phyloP scores from a whole-genome alignment of 768 basidiomycete genomes.

The Mycena belliarum region DNA sequence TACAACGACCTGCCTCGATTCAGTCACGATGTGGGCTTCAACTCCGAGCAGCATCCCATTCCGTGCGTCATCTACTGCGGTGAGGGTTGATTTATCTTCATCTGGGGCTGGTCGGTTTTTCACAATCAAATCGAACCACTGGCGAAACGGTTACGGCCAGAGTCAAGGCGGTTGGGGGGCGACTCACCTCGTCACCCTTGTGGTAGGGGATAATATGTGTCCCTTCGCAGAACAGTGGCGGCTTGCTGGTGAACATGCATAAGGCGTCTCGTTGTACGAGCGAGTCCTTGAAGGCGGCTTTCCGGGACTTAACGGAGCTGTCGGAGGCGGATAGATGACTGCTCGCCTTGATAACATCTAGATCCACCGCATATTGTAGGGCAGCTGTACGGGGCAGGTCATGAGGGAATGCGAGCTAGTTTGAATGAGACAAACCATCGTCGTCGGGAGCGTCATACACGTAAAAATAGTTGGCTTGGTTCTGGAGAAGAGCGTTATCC shows the following conservation, averaged over 20 bases:
- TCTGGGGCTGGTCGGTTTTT: constrained; percentile 1
- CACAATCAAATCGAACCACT: constrained; percentile 11
- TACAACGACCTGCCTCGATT: constrained; percentile 3
- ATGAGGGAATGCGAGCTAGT: neutral
- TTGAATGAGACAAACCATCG: neutral
- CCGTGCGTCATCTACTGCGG: constrained; percentile 3
- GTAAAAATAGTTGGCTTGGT: constrained; percentile 1
- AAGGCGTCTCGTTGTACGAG: constrained; percentile 3
- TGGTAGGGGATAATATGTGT: constrained; percentile 11
- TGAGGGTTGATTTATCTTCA: constrained; percentile 7
- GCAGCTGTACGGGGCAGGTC: constrained; percentile 5
- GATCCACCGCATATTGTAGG: constrained; percentile 11
- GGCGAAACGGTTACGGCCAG: neutral
- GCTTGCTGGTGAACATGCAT: constrained; percentile 4
- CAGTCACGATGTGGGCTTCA: neutral
- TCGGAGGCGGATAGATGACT: neutral
- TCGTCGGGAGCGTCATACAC: constrained; percentile 8
- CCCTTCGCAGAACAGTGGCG: constrained; percentile 1
- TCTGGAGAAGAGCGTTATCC: constrained; percentile 1
- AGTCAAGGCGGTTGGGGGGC: neutral
- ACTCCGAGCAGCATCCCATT: constrained; percentile 4
- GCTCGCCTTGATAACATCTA: constrained; percentile 4
- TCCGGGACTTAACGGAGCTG: neutral
- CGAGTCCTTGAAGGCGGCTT: neutral
- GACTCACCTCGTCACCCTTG: constrained; percentile 10